Base-by-base conservation (phyloP, 2,329 filamentous ascomycete genomes). In the Paraconiothyrium sp. region DNA sequence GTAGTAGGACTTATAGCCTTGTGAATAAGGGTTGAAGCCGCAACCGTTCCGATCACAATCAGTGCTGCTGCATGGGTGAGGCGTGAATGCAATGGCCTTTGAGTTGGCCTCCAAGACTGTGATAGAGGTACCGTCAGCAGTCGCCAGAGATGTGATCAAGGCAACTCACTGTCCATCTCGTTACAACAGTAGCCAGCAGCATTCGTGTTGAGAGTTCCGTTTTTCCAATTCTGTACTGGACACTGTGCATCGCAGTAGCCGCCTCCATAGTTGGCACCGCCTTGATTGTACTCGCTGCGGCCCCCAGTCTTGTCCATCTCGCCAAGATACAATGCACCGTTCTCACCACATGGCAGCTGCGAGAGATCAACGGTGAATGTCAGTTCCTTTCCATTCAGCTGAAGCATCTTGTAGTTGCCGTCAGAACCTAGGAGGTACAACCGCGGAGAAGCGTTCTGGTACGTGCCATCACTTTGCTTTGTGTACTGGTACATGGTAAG, bases 281-380 rank as follows among this genome's bases (percentile, higher is more conserved):
- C 78, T 63, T 77, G 75, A 70, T 80, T 88, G 64, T 67, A 74
- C 63, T 78, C 78, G 52, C 81, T 73, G 60, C 82, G 65, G 37
- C 88, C 89, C 67, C 90, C 90, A 69, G 89, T 86, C 9, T 82
- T 79, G n/a, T 85, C 82, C 87, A 89, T 90, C 68, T 82, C 78
- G 7, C 85, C 80, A 51, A 90, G 83, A 80, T 92, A 92, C 52
- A 92, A 80, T 49, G 90, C 90, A 47, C 89, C 89, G 75, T 92
- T 91, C 10, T 71, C 51, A 27, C 69, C 71, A 57, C 71, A 73
- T 16, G 71, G 71, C 10, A 72, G 59, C 24, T 70, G 65, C 2
- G 67, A 70, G 2, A 68, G 54, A 59, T 73, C 71, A 44, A 73
- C 71, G 47, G 71, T 68, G 59, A 73, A 73, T 39, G 71, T 71